Conservation (phyloP, 176 grass and related monocot species). For the Puccinellia tenuiflora region DNA sequence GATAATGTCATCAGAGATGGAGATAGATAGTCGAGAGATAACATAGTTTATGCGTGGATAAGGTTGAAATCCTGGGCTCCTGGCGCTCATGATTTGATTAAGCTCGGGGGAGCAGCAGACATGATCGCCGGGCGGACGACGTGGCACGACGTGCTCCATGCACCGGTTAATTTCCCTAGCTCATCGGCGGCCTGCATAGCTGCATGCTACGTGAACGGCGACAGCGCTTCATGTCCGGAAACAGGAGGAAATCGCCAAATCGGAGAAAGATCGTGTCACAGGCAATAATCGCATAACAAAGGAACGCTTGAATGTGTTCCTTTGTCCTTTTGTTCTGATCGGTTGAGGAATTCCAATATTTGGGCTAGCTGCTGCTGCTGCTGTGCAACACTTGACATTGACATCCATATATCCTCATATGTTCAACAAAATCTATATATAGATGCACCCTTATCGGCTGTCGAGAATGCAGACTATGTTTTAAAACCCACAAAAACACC, state of each 20-base stretch:
- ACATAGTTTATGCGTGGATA: slow-evolving; percentile 24
- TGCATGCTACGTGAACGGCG: background rate
- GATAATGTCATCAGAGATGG: slow-evolving; percentile 21
- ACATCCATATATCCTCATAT: too few species aligned
- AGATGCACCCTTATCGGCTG: too few species aligned
- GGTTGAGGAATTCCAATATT: too few species aligned
- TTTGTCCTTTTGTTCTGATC: too few species aligned
- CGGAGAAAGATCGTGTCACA: background rate
- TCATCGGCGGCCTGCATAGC: background rate
- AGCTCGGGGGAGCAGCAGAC: background rate
- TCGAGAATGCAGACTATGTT: too few species aligned
- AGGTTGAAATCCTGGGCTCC: background rate
- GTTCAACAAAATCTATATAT: too few species aligned
- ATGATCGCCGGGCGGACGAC: slow-evolving; percentile 10
- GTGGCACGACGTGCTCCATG: slow-evolving; percentile 29
- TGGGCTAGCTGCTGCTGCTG: too few species aligned
- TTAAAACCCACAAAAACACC: too few species aligned
- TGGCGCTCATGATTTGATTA: slow-evolving; percentile 13
- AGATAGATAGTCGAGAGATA: background rate
- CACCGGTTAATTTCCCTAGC: background rate
- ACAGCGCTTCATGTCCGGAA: slow-evolving; percentile 16
- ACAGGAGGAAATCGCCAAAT: background rate
- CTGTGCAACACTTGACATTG: too few species aligned
- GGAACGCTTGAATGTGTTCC: too few species aligned
- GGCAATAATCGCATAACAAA: too few species aligned